Evolutionary conservation across 768 basidiomycete genomes (phyloP).

Genomic region (Suillus plorans): DNA sequence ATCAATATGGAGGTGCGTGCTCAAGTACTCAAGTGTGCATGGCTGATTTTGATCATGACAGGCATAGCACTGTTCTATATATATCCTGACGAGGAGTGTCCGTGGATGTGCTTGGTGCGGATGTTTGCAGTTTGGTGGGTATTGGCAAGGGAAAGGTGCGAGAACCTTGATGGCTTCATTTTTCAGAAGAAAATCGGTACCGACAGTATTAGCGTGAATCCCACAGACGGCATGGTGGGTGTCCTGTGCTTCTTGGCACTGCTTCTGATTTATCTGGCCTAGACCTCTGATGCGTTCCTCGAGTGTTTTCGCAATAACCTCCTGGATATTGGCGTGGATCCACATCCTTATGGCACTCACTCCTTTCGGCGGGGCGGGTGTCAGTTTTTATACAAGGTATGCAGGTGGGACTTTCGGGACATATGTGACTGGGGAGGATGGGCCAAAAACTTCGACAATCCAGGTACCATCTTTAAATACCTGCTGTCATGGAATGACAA

Average conservation of each 20-base stretch:
- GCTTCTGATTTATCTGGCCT: background rate
- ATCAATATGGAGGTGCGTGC: conserved; percentile 26
- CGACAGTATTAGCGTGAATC: background rate
- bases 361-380: conserved; percentile 43
- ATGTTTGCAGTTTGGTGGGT: conserved; percentile 31
- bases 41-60: conserved; percentile 3
- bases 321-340: conserved; percentile 38
- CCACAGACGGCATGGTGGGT: conserved; percentile 3
- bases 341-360: conserved; percentile 23
- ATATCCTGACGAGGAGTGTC: conserved; percentile 20
- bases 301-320: conserved; percentile 42
- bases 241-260: background rate
- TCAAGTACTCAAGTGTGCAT: too few species aligned
- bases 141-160: background rate
- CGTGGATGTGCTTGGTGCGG: conserved; percentile 35
- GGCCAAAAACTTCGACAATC: conserved; percentile 35
- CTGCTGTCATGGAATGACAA: conserved; percentile 42
- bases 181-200: conserved; percentile 2
- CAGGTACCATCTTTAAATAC: conserved; percentile 41
- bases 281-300: conserved; percentile 32
- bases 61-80: conserved; percentile 33
- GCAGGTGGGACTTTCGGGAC: conserved; percentile 34
- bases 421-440: conserved; percentile 50
- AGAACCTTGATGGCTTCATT: conserved; percentile 2
- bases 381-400: conserved; percentile 34